Percentiles rank a stretch among this genome's conserved stretches.
These are phyloP conservation scores for Lachnellula cervina DNA, from an alignment of 2,329 filamentous ascomycete genomes.

Conservation along the genomic window DNA sequence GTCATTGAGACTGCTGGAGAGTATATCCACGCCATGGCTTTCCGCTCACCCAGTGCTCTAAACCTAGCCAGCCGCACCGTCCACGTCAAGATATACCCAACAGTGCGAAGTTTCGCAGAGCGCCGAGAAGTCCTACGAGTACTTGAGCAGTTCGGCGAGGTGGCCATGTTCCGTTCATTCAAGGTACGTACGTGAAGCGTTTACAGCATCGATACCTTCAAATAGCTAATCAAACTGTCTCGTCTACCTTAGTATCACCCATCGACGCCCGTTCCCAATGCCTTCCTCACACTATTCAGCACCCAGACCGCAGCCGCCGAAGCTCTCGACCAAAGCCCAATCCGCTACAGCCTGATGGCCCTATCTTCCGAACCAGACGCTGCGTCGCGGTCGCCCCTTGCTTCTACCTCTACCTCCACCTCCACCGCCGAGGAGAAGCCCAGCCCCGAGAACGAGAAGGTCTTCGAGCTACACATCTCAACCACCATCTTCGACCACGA, in stretches of 20 bases:
- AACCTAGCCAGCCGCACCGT: slow-evolving; percentile 22
- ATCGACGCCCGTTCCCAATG: slow-evolving; percentile 18
- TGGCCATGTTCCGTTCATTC: slow-evolving; percentile 29
- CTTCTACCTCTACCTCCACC: too few species aligned
- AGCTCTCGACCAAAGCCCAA: slow-evolving; percentile 22
- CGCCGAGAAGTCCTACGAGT: slow-evolving; percentile 32
- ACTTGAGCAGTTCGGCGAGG: slow-evolving; percentile 30
- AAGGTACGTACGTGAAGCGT: slow-evolving; percentile 21
- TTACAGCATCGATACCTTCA: neutral
- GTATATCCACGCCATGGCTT: neutral
- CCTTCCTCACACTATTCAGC: slow-evolving; percentile 28
- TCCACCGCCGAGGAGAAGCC: neutral
- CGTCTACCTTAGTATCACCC: slow-evolving; percentile 17
- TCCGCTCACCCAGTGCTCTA: neutral
- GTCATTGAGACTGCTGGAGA: neutral
- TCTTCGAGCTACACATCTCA: slow-evolving; percentile 23
- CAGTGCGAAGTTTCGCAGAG: slow-evolving; percentile 27
- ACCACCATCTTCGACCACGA: slow-evolving; percentile 18
- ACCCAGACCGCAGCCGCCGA: slow-evolving; percentile 17
- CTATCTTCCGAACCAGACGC: neutral
- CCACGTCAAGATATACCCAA: slow-evolving; percentile 29
- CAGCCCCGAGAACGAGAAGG: slow-evolving; percentile 2
- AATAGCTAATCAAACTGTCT: neutral
- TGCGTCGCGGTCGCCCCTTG: neutral
- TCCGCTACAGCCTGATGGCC: slow-evolving; percentile 26